These are phyloP conservation scores for Colletotrichum tanaceti DNA, from an alignment of 2,329 filamentous ascomycete species.

Conservation along the genomic window DNA sequence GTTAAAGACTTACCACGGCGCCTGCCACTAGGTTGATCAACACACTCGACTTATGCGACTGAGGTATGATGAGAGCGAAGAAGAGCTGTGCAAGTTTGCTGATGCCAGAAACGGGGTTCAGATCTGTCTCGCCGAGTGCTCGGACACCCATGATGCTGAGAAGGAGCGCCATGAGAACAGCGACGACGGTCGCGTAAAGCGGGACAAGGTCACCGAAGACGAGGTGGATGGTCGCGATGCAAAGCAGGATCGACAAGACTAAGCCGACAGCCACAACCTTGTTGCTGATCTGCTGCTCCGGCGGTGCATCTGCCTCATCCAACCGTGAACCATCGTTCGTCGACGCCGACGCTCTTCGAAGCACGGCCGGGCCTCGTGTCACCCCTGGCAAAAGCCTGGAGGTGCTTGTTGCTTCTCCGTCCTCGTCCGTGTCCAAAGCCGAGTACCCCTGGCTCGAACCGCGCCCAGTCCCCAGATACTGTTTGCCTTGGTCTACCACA, in stretches of 20 bases:
- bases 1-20: conserved; percentile 69
- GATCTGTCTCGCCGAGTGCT: conserved; percentile 83
- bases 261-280: conserved; percentile 80
- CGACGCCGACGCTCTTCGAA: not conserved
- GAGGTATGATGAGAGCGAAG: conserved; percentile 89
- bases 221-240: conserved; percentile 82
- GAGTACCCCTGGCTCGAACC: conserved; percentile 21
- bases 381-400: conserved; percentile 22
- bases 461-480: not conserved
- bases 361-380: not conserved
- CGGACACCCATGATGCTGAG: conserved; percentile 80
- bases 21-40: conserved; percentile 95
- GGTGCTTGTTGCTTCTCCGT: conserved; percentile 14
- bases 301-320: conserved; percentile 89
- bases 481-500: not conserved
- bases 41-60: conserved; percentile 84
- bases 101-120: conserved; percentile 97
- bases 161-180: conserved; percentile 86
- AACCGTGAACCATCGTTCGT: not conserved
- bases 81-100: conserved; percentile 96
- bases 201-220: conserved; percentile 88
- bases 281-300: conserved; percentile 81
- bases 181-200: conserved; percentile 77
- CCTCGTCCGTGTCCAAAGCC: conserved; percentile 26
- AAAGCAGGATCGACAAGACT: conserved; percentile 79